Evolutionary conservation across 1,139 yeast genomes (phyloP), one percentile per base, ranked within the genome.

Genomic region (Diutina scorzettiae): DNA sequence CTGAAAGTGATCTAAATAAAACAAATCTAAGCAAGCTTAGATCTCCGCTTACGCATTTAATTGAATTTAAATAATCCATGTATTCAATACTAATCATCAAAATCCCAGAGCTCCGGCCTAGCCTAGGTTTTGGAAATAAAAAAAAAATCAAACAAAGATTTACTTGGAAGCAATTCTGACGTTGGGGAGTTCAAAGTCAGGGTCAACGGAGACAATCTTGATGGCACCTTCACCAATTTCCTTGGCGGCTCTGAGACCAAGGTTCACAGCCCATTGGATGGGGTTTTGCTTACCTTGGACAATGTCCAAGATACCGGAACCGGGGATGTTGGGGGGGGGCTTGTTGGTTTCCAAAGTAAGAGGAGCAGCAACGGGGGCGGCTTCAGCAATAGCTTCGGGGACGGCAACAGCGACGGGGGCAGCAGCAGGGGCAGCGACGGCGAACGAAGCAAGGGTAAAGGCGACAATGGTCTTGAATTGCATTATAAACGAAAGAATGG

Each of bases 131-230:
- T 21, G 21, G 25, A 19, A 24, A 12, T 32, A 12, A 31, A 3
- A 16, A 31, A 31, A 7, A 8, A 4, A 7, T 5, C 4, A 17
- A 27, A 7, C n/a, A 6, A 6, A 27, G 11, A 3, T 19, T 19
- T 6, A 8, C 20, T n/a, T 19, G 14, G n/a, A 19, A 16, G 19
- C 37, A 11, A 32, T 32, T 32, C 37, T 32, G 9, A 32, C 16
- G 9, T 32, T 21, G n/a, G 37, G 37, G 25, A 32, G 20, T 32
- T 32, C 37, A 8, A 32, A 20, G 16, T 12, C 21, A 3, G 37
- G 37, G 37, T 32, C 37, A 21, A 32, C 37, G 37, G 37, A 19
- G 37, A 17, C 37, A n/a, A 32, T 32, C 37, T 32, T 32, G 16
- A 32, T 21, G 6, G 21, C 37, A 20, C 37, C 37, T 32, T 32